phyloP scores from a whole-genome alignment of 345 rosid genomes.

The Cochlearia excelsa region DNA sequence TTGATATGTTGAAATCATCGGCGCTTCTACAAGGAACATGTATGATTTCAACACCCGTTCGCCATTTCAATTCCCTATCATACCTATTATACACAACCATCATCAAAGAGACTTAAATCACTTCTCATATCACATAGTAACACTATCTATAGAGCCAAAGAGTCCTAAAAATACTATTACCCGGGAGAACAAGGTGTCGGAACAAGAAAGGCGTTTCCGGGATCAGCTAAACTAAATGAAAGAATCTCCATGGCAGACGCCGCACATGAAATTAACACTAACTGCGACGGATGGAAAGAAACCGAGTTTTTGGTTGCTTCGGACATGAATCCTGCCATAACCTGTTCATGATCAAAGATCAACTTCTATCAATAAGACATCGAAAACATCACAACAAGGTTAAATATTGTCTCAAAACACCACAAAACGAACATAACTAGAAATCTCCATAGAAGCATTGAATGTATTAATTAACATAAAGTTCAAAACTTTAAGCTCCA shows the following conservation, averaged over 20 bases:
- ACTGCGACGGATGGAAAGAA: conserved; percentile 60
- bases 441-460: not conserved
- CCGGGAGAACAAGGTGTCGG: conserved; percentile 81
- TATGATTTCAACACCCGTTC: conserved; percentile 83
- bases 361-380: conserved; percentile 19
- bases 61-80: conserved; percentile 80
- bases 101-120: not conserved
- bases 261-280: conserved; percentile 69
- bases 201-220: conserved; percentile 90
- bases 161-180: conserved; percentile 39
- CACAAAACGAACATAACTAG: not conserved
- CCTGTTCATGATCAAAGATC: conserved; percentile 42
- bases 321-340: conserved; percentile 74
- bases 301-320: conserved; percentile 49
- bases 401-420: not conserved
- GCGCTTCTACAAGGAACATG: conserved; percentile 87
- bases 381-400: conserved; percentile 10
- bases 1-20: conserved; percentile 61
- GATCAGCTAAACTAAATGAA: conserved; percentile 84
- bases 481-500: not conserved
- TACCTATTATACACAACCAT: conserved; percentile 44
- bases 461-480: not conserved
- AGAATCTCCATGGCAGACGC: conserved; percentile 76
- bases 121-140: not conserved
- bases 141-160: not conserved